Percentiles rank a stretch among this genome's conserved stretches.
Evolutionary conservation across 176 grass and related monocot species (phyloP).

Genomic region (Miscanthus lutarioriparius): DNA sequence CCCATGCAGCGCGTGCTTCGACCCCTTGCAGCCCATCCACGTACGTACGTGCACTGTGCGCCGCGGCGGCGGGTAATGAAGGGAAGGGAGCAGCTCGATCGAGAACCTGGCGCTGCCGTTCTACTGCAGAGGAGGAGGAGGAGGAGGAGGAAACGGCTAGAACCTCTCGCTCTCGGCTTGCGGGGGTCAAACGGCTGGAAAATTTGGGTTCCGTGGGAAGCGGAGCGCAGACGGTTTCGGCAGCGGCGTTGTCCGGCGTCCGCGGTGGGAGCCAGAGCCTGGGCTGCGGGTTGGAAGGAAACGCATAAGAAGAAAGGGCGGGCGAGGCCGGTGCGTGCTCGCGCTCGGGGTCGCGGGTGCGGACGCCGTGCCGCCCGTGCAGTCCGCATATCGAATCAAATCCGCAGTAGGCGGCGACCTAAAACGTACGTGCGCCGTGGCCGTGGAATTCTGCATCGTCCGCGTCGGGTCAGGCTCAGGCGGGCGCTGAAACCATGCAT

Average conservation of each 20-base stretch:
- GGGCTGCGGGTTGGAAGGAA: neutral
- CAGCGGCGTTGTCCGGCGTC: constrained; percentile 1
- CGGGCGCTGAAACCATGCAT: neutral
- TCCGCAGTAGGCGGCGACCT: no score
- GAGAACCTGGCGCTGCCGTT: neutral
- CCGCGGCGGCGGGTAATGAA: no score
- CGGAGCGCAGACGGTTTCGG: neutral
- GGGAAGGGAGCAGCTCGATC: neutral
- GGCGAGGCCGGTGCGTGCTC: neutral
- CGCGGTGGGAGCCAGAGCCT: neutral
- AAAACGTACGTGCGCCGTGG: neutral
- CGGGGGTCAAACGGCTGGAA: constrained; percentile 30
- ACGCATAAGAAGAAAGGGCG: constrained; percentile 32
- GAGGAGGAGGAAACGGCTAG: constrained; percentile 8
- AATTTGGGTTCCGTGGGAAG: neutral
- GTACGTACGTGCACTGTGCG: no score
- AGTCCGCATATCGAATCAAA: no score
- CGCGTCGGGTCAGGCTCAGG: no score
- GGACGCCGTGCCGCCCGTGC: constrained; percentile 11
- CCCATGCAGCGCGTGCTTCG: constrained; percentile 54
- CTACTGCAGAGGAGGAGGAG: no score
- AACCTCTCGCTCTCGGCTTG: neutral
- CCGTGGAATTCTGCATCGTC: constrained; percentile 8
- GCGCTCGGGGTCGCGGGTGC: neutral
- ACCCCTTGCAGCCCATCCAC: constrained; percentile 79